Base-by-base conservation (phyloP, 495 filamentous ascomycete species). In the Xylaria castorea region DNA sequence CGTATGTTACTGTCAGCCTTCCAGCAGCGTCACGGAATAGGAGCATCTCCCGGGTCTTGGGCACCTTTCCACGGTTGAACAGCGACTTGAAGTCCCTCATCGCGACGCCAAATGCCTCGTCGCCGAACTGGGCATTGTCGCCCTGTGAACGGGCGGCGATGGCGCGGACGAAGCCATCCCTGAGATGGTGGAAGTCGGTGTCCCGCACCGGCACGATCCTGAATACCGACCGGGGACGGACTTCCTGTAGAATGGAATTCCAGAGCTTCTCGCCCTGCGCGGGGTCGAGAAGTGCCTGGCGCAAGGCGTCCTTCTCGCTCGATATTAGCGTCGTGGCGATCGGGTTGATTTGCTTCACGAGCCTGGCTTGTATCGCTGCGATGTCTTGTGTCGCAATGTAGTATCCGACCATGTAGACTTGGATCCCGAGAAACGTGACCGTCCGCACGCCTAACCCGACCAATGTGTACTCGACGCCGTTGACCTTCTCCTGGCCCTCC, bases 401-500 rank as follows among this genome's bases (percentile, higher is more conserved):
- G 73, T 96, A 83, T 8, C 96, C 96, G 0, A 97, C 92, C 20
- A 97, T 92, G 84, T 99, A 99, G 68, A 99, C 96, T 79, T 97
- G 90, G 34, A 99, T 92, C n/a, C 88, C 83, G 53, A 99, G 80
- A 78, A 98, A 97, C 48, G 91, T 94, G 25, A 99, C 96, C 9
- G 92, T 95, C 66, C 96, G 89, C 64, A 95, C 88, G 11, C 96
- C 96, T 50, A 97, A 84, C 0, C 96, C 96, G 7, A 98, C 85
- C 0, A 98, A 87, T 36, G 93, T 93, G 80, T 97, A 98, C 73
- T 97, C 93, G 36, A 84, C 81, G 14, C 86, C 82, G 32, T 79
- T 80, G 50, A 76, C 74, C 46, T 76, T 80, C 65, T 82, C 71
- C 57, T 71, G 73, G 20, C 73, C 77, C 22, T 67, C 75, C 51